Conservation (phyloP, 495 filamentous ascomycete species). For the Friedmanniomyces simplex region DNA sequence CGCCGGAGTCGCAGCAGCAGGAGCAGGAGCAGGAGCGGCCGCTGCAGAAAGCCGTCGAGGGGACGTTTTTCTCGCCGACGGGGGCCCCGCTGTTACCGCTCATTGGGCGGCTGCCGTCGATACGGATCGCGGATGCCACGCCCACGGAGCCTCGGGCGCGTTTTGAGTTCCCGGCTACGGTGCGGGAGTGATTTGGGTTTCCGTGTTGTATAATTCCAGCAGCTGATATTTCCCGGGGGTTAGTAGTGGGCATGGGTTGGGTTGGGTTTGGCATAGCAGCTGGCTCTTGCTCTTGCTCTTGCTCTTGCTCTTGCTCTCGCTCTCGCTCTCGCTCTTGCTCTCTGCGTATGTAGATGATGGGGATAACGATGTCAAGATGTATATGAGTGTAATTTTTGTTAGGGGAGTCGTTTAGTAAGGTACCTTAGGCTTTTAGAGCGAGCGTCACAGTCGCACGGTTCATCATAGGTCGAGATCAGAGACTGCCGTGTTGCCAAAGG, state of each 20-base stretch:
- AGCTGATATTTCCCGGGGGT: no score
- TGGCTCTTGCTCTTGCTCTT: neutral
- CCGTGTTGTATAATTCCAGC: no score
- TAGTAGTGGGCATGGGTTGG: no score
- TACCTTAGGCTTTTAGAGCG: no score
- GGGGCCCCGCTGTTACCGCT: slow-evolving; percentile 17
- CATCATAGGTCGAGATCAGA: no score
- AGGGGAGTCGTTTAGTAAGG: no score
- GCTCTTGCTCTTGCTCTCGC: no score
- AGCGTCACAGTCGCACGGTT: no score
- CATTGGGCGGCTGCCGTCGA: slow-evolving; percentile 16
- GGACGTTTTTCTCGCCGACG: neutral
- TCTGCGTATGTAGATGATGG: no score
- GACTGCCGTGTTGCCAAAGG: no score
- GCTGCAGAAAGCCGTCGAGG: neutral
- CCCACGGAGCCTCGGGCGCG: slow-evolving; percentile 10
- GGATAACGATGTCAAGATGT: neutral
- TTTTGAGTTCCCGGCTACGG: slow-evolving; percentile 3
- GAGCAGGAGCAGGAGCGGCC: neutral
- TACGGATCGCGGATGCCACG: slow-evolving; percentile 16
- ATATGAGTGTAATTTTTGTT: no score
- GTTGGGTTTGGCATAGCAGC: neutral
- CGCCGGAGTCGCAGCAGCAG: neutral
- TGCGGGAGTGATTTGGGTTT: neutral
- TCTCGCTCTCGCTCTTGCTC: neutral